phyloP scores from a whole-genome alignment of 2,329 filamentous ascomycete species.

The Colletotrichum sidae region DNA sequence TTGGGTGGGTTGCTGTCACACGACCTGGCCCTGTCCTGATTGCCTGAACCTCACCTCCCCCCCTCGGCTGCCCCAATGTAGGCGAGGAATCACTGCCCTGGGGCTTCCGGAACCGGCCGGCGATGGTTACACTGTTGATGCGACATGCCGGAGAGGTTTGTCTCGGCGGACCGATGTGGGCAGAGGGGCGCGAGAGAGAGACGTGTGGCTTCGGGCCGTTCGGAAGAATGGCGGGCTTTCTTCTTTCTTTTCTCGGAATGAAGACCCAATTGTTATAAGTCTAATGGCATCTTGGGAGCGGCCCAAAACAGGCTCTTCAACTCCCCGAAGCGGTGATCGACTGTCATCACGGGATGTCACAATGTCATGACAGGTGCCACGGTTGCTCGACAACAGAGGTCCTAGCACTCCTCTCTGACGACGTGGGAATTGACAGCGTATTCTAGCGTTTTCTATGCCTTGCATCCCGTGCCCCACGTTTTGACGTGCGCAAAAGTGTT shows the following conservation, averaged over 20 bases:
- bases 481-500: conserved; percentile 22
- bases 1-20: no score
- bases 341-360: background rate
- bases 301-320: no score
- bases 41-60: background rate
- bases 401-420: background rate
- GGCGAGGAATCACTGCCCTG: background rate
- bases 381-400: no score
- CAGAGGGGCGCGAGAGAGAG: background rate
- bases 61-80: background rate
- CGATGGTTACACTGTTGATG: conserved; percentile 15
- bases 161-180: conserved; percentile 7
- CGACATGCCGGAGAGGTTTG: conserved; percentile 18
- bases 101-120: conserved; percentile 17
- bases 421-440: background rate
- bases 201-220: conserved; percentile 20
- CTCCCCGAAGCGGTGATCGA: no score
- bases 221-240: background rate
- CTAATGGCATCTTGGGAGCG: background rate
- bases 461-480: conserved; percentile 17
- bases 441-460: background rate
- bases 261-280: background rate
- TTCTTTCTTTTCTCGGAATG: background rate
- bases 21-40: background rate
- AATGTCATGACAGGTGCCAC: background rate